Conservation (phyloP, 192 early-diverging fungal species). For the Helicostylum pulchrum region DNA sequence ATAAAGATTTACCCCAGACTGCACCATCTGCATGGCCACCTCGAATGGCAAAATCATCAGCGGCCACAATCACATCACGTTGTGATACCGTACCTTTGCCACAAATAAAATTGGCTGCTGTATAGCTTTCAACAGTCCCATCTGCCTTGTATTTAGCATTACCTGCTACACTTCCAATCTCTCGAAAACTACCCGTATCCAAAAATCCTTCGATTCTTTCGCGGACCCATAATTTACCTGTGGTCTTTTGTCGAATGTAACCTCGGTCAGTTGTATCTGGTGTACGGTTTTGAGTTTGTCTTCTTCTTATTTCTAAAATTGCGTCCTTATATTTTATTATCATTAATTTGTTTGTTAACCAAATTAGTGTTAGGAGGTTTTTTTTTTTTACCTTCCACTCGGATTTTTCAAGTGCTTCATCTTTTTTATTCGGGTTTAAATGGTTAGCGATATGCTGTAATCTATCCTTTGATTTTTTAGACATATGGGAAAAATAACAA, state of each 20-base stretch:
- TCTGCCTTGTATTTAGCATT: conserved; percentile 28
- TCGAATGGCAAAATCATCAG: conserved; percentile 40
- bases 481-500: background rate
- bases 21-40: conserved; percentile 40
- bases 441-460: conserved; percentile 9
- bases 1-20: conserved; percentile 35
- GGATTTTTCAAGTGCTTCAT: conserved; percentile 30
- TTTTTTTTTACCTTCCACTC: conserved; percentile 31
- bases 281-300: conserved; percentile 16
- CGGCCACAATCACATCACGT: conserved; percentile 30
- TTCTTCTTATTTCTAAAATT: conserved; percentile 19
- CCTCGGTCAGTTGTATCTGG: conserved; percentile 24
- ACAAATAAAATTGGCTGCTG: conserved; percentile 29
- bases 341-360: background rate
- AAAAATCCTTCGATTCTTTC: conserved; percentile 32
- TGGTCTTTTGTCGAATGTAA: conserved; percentile 36
- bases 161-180: conserved; percentile 34
- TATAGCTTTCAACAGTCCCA: conserved; percentile 10
- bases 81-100: conserved; percentile 25
- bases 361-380: no score
- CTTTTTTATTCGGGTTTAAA: conserved; percentile 1
- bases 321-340: conserved; percentile 5
- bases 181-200: conserved; percentile 29
- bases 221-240: conserved; percentile 31
- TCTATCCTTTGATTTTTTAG: conserved; percentile 9